These are phyloP conservation scores for Peziza echinospora DNA, from an alignment of 495 filamentous ascomycete genomes.

Conservation along the genomic window DNA sequence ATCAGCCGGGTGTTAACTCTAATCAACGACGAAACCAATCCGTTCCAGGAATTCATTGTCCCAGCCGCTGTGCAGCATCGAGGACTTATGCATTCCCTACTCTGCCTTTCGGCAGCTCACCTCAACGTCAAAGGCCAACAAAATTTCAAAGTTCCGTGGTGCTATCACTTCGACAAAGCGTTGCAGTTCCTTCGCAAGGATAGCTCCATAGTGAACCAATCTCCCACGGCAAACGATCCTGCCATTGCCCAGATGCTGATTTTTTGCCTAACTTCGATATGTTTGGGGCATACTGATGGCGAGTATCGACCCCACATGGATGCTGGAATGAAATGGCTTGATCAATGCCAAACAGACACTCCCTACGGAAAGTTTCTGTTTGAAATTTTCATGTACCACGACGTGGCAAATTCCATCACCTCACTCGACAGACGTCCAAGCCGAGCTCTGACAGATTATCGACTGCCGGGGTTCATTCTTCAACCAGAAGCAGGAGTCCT, in stretches of 20 bases:
- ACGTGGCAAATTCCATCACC: constrained; percentile 61
- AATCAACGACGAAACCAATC: constrained; percentile 66
- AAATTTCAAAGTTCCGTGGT: constrained; percentile 28
- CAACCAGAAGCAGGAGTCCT: constrained; percentile 52
- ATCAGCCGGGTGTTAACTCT: constrained; percentile 64
- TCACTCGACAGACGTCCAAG: constrained; percentile 35
- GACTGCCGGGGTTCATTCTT: constrained; percentile 46
- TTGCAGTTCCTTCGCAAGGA: constrained; percentile 33
- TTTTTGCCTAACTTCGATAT: constrained; percentile 58
- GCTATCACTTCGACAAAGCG: constrained; percentile 39
- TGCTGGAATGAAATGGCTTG: constrained; percentile 50
- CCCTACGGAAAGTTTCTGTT: constrained; percentile 61
- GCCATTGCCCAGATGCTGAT: constrained; percentile 67
- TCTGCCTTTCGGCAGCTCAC: constrained; percentile 69
- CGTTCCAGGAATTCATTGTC: constrained; percentile 72
- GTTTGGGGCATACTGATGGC: constrained; percentile 53
- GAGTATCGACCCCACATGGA: constrained; percentile 65
- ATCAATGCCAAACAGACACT: constrained; percentile 24
- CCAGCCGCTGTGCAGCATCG: constrained; percentile 66
- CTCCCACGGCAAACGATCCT: constrained; percentile 24
- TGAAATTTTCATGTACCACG: constrained; percentile 86
- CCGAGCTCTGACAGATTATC: constrained; percentile 37
- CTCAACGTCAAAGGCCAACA: constrained; percentile 31
- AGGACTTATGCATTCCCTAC: constrained; percentile 80
- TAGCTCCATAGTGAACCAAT: constrained; percentile 22